Evolutionary conservation across 2,329 filamentous ascomycete species (phyloP).

Genomic region (Escovopsis weberi): DNA sequence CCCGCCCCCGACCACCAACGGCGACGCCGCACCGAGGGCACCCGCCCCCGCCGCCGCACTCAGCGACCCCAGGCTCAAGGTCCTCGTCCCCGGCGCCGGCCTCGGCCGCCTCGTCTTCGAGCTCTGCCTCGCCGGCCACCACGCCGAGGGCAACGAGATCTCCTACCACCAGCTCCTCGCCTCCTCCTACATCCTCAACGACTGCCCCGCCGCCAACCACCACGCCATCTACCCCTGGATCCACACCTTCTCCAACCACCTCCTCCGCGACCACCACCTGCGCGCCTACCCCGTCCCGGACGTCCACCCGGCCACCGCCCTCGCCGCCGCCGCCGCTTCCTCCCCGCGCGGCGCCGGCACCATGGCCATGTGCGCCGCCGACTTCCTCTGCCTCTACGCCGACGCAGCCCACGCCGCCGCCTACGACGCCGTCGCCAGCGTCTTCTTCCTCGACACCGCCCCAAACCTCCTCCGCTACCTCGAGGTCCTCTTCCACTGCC

Average conservation of each 20-base stretch:
- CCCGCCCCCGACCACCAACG: too few species aligned
- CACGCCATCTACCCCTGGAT: slow-evolving; percentile 77
- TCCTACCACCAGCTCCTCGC: slow-evolving; percentile 94
- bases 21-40: too few species aligned
- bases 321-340: slow-evolving; percentile 36
- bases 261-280: slow-evolving; percentile 59
- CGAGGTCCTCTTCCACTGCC: slow-evolving; percentile 64
- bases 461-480: slow-evolving; percentile 87
- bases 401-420: slow-evolving; percentile 41
- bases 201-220: slow-evolving; percentile 41
- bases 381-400: slow-evolving; percentile 80
- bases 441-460: slow-evolving; percentile 96
- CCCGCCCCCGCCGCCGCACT: too few species aligned
- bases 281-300: slow-evolving; percentile 64
- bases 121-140: slow-evolving; percentile 56
- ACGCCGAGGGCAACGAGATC: slow-evolving; percentile 82
- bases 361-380: slow-evolving; percentile 88
- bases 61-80: slow-evolving; percentile 28
- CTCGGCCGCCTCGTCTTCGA: slow-evolving; percentile 84
- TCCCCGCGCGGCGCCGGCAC: slow-evolving; percentile 30
- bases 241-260: slow-evolving; percentile 77
- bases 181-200: slow-evolving; percentile 62
- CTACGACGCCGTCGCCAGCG: slow-evolving; percentile 74
- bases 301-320: slow-evolving; percentile 49
- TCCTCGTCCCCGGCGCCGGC: slow-evolving; percentile 82